A percentile compares a stretch with the other conserved stretches of the same genome.
Conservation (phyloP, 176 grass and related monocot species). For the Bonia amplexicaulis region DNA sequence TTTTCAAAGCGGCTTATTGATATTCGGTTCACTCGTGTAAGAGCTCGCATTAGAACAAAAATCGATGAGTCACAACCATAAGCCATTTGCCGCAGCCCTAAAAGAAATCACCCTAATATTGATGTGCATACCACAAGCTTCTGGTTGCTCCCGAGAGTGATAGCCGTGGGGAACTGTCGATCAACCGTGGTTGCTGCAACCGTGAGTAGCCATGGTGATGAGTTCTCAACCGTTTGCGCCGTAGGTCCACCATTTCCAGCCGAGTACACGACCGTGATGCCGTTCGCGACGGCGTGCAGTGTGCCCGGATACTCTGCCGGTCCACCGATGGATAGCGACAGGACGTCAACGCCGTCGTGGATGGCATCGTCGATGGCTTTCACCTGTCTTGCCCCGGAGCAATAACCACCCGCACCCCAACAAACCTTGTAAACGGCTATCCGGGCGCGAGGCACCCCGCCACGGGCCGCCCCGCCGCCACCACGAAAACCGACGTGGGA, state of each 20-base stretch:
- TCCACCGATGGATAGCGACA: not conserved
- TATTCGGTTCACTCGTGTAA: too few species aligned
- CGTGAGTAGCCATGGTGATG: constrained; percentile 9
- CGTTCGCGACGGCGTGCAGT: not conserved
- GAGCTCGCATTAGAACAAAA: too few species aligned
- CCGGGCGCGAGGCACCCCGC: not conserved
- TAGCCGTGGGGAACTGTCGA: constrained; percentile 5
- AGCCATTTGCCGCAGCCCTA: rapidly evolving
- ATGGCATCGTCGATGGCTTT: constrained; percentile 14
- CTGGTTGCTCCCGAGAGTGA: constrained; percentile 22
- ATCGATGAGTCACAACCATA: rapidly evolving
- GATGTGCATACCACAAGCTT: not conserved
- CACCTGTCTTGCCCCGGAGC: not conserved
- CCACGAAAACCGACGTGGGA: not conserved
- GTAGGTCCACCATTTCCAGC: not conserved
- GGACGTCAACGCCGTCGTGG: constrained; percentile 28
- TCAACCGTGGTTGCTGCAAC: constrained; percentile 49
- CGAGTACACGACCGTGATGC: too few species aligned
- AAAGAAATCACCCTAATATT: too few species aligned
- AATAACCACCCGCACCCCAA: rapidly evolving
- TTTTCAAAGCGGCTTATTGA: too few species aligned
- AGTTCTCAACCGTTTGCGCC: not conserved
- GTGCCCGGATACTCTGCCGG: not conserved
- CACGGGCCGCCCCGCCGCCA: not conserved
- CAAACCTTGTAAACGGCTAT: constrained; percentile 17